Conservation (phyloP, 768 basidiomycete genomes). For the Xerocomus potaroensis region DNA sequence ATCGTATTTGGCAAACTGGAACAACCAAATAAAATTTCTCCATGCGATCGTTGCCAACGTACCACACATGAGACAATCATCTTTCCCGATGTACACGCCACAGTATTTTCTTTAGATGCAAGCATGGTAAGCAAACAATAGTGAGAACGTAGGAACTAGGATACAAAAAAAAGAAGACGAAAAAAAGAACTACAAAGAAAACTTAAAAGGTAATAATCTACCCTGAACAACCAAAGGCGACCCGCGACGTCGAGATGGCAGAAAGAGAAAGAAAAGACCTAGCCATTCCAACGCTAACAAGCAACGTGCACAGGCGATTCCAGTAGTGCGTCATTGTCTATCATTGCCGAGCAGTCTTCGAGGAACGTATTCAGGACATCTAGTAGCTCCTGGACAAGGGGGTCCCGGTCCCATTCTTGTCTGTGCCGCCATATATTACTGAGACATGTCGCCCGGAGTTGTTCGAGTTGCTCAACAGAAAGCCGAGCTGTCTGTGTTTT, state of each 20-base stretch:
- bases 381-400: slow-evolving; percentile 55
- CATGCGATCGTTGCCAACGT: too few species aligned
- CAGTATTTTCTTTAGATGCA: background rate
- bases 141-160: slow-evolving; percentile 4
- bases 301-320: slow-evolving; percentile 1
- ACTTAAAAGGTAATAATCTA: slow-evolving; percentile 26
- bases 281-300: slow-evolving; percentile 8
- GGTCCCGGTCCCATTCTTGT: slow-evolving; percentile 77
- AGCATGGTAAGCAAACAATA: background rate
- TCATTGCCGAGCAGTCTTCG: slow-evolving; percentile 47
- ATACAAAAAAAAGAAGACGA: slow-evolving; percentile 13
- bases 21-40: too few species aligned
- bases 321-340: background rate
- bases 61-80: background rate
- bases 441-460: slow-evolving; percentile 81
- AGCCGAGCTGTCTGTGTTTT: slow-evolving; percentile 52
- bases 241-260: too few species aligned
- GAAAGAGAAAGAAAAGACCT: too few species aligned
- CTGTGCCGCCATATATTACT: slow-evolving; percentile 79
- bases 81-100: background rate
- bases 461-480: slow-evolving; percentile 88
- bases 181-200: background rate
- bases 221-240: background rate
- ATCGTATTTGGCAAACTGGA: too few species aligned
- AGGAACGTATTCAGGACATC: slow-evolving; percentile 61